These are phyloP conservation scores for Umbelopsis sp. DNA, from an alignment of 192 early-diverging fungal species.

Conservation along the genomic window DNA sequence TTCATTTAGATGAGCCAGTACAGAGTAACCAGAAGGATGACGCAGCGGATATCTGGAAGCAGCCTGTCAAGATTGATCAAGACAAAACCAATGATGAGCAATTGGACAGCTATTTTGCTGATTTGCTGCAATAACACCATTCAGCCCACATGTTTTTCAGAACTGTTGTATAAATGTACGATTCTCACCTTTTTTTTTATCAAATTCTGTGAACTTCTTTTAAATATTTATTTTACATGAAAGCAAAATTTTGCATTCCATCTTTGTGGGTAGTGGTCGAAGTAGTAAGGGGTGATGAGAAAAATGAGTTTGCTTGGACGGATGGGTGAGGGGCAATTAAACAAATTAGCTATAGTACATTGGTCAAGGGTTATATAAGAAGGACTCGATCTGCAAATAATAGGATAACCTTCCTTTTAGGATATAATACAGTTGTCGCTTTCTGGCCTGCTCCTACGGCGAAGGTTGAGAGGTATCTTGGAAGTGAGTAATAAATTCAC, in stretches of 20 bases:
- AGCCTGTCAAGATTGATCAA: constrained; percentile 17
- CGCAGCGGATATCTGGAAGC: constrained; percentile 26
- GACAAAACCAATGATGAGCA: constrained; percentile 56
- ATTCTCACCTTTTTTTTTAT: not conserved
- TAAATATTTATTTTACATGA: no score
- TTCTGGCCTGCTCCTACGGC: constrained; percentile 1
- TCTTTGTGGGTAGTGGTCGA: no score
- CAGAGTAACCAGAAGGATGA: constrained; percentile 1
- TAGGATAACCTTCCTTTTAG: not conserved
- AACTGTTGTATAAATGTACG: not conserved
- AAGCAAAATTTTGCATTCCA: no score
- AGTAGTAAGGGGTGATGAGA: no score
- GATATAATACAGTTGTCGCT: constrained; percentile 18
- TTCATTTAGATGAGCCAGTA: not conserved
- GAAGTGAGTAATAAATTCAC: not conserved
- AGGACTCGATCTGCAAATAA: not conserved
- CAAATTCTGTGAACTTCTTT: no score
- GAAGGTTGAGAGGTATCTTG: not conserved
- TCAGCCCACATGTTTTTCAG: no score
- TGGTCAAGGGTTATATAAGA: not conserved
- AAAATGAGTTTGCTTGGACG: no score
- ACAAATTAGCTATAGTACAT: not conserved
- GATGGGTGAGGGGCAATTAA: no score
- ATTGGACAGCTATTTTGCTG: constrained; percentile 66
- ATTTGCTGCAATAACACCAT: constrained; percentile 50